Base-by-base conservation (phyloP, 805 yeast genomes). In the Yamadazyma laniorum region DNA sequence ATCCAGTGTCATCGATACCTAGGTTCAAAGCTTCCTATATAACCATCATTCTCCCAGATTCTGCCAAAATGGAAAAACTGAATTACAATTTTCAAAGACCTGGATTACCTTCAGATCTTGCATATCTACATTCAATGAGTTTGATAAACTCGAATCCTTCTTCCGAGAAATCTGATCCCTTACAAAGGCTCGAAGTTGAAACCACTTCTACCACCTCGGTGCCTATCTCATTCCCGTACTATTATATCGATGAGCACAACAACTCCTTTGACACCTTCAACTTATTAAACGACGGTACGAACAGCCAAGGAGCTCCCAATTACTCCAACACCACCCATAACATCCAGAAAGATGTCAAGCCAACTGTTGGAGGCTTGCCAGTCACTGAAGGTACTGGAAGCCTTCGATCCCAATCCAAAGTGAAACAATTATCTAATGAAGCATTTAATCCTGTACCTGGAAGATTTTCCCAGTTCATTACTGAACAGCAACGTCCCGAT, bases 401-500 rank as follows among this genome's bases (percentile, higher is more conserved):
- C 8, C 28, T 28, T 8, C 8, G 19, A 12, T 18, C 43, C 7
- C 16, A 18, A 6, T 8, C 34, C 5, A 33, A 29, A 18, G 26
- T 29, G n/a, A 32, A 32, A 21, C 28, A 34, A 15, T 30, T 25
- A 9, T 15, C 35, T 4, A 15, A 18, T 18, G 40, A 43, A 18
- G 34, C 31, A 9, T 49, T 48, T 48, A 60, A 64, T 47, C 71
- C 59, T 36, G 69, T 67, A 7, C 74, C 74, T 3, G 58, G 53
- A 23, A 47, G 68, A 30, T 67, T 67, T 36, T 66, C 73, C 6
- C 65, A 60, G 34, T 65, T 68, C 44, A 63, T 68, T 12, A 43
- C 56, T 31, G 65, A 65, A 36, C 72, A 68, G 43, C 34, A 29
- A 16, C 32, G 28, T 25, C 13, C 26, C 8, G 42, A 39, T 17